Conservation (phyloP, 2,329 filamentous ascomycete genomes). For the Byssochlamys sp. region DNA sequence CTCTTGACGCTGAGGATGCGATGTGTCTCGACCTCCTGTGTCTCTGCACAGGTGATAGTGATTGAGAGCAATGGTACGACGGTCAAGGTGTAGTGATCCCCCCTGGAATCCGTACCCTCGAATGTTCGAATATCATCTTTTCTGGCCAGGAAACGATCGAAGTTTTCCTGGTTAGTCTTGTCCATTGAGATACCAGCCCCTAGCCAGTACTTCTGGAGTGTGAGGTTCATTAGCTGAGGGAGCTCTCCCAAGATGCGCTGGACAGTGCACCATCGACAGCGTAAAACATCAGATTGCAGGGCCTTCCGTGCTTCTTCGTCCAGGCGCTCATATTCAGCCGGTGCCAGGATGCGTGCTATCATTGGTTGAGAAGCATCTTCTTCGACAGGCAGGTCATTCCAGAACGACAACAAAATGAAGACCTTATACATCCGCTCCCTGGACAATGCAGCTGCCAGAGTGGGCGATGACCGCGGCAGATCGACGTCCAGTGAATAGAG, state of each 20-base stretch:
- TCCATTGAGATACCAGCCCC: conserved; percentile 15
- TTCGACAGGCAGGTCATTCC: conserved; percentile 17
- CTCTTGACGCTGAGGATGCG: conserved; percentile 11
- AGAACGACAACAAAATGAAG: conserved; percentile 34
- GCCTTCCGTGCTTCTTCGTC: conserved; percentile 15
- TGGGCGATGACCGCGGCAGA: conserved; percentile 33
- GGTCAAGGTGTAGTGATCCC: conserved; percentile 11
- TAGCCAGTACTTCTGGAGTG: conserved; percentile 26
- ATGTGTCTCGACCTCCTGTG: conserved; percentile 4
- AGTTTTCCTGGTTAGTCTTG: conserved; percentile 5
- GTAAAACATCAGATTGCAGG: conserved; percentile 27
- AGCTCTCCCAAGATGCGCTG: conserved; percentile 24
- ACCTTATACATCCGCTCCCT: conserved; percentile 32
- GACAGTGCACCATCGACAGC: conserved; percentile 32
- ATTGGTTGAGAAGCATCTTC: conserved; percentile 4
- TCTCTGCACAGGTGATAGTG: conserved; percentile 10
- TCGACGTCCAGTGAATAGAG: conserved; percentile 39
- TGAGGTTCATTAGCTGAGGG: conserved; percentile 24
- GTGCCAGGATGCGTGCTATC: conserved; percentile 24
- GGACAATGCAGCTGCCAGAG: conserved; percentile 31
- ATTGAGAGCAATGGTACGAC: conserved; percentile 13
- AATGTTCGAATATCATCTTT: conserved; percentile 10
- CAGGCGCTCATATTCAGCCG: conserved; percentile 25
- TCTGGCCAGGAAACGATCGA: conserved; percentile 15
- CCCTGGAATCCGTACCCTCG: conserved; percentile 2